phyloP scores from a whole-genome alignment of 75 land plant genomes.

The Larix kaempferi region DNA sequence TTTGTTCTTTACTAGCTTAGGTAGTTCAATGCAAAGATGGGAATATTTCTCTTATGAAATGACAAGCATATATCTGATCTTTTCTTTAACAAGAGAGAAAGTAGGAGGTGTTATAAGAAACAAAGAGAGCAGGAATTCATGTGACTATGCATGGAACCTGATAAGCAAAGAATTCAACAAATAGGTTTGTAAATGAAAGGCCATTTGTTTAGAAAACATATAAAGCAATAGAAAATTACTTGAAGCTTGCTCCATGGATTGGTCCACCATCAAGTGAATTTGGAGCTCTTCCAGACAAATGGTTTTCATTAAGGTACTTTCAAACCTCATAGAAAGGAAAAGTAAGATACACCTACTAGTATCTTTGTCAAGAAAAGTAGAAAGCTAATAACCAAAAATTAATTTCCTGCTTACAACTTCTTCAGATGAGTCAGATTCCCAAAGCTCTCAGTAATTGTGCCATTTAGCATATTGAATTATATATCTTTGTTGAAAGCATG shows the following conservation, averaged over 20 bases:
- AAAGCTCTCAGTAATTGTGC: conserved; percentile 86
- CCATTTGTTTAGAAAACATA: not conserved
- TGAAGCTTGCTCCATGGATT: conserved; percentile 91
- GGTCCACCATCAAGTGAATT: conserved; percentile 70
- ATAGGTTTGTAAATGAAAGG: not conserved
- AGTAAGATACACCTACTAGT: not conserved
- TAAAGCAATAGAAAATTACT: conserved; percentile 45
- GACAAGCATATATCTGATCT: no score
- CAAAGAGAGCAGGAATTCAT: not conserved
- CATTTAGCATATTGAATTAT: conserved; percentile 80
- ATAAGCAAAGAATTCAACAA: not conserved
- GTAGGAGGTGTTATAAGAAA: not conserved
- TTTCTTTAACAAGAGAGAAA: no score
- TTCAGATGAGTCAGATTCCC: conserved; percentile 60
- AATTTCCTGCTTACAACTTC: conserved; percentile 58
- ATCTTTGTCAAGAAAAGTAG: not conserved
- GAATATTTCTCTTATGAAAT: no score
- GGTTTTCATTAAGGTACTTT: conserved; percentile 87
- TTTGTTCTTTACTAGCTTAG: no score
- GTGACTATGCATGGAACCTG: not conserved
- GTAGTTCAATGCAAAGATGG: no score
- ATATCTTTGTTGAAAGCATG: conserved; percentile 59
- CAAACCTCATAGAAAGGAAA: not conserved
- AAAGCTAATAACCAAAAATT: not conserved
- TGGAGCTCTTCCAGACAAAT: conserved; percentile 83